Evolutionary conservation across 2,329 filamentous ascomycete genomes (phyloP).

Genomic region (Zymoseptoria passerinii): DNA sequence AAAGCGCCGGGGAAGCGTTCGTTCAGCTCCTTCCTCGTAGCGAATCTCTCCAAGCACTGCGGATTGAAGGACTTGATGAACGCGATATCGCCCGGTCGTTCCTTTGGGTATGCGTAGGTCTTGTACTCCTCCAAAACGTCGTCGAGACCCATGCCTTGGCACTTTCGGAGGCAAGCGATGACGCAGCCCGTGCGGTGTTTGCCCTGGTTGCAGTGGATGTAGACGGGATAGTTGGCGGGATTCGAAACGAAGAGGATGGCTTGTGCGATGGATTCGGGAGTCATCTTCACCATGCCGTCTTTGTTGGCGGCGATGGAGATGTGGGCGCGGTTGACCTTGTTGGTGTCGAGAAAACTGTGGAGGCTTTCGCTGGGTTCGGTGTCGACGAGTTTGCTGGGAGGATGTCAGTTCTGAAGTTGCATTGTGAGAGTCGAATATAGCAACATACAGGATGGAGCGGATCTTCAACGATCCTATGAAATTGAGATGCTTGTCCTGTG

Average conservation of each 20-base stretch:
- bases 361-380: constrained; percentile 43
- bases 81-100: constrained; percentile 39
- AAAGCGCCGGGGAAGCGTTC: neutral
- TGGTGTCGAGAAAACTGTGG: constrained; percentile 52
- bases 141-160: constrained; percentile 57
- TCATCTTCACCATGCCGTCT: constrained; percentile 55
- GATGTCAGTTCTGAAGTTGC: constrained; percentile 22
- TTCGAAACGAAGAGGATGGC: constrained; percentile 67
- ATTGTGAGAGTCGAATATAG: constrained; percentile 1
- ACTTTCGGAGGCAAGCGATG: constrained; percentile 68
- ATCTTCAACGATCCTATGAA: constrained; percentile 61
- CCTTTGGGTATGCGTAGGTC: constrained; percentile 47
- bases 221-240: constrained; percentile 64
- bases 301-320: constrained; percentile 86
- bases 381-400: constrained; percentile 40
- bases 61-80: constrained; percentile 39
- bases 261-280: constrained; percentile 56
- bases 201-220: constrained; percentile 91
- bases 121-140: constrained; percentile 66
- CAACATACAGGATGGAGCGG: constrained; percentile 67
- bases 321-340: constrained; percentile 63
- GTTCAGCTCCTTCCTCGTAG: constrained; percentile 6
- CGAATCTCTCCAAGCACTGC: constrained; percentile 30
- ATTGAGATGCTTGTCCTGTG: constrained; percentile 58
- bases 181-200: constrained; percentile 90